Percentiles rank a stretch among this genome's conserved stretches.
Conservation (phyloP, 768 basidiomycete genomes). For the Boletus patriciae region DNA sequence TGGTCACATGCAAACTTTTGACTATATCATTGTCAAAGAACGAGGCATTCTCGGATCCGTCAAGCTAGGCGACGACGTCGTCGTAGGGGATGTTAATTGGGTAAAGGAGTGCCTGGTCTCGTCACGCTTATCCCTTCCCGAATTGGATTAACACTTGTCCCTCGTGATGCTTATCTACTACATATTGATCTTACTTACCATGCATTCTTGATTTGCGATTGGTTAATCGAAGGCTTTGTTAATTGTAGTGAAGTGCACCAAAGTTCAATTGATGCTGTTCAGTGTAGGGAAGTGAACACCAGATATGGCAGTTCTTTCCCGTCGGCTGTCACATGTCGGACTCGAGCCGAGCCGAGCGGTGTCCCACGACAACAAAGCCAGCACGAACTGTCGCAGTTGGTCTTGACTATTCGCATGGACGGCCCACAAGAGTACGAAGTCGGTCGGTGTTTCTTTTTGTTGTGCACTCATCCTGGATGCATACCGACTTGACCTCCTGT, state of each 20-base stretch:
- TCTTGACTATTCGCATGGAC: constrained; percentile 31
- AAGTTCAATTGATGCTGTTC: too few species aligned
- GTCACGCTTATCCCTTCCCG: constrained; percentile 47
- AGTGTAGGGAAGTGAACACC: background rate
- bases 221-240: background rate
- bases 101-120: constrained; percentile 77
- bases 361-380: too few species aligned
- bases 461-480: background rate
- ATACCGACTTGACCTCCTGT: constrained; percentile 1
- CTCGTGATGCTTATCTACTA: background rate
- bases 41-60: constrained; percentile 25
- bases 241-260: constrained; percentile 14
- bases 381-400: constrained; percentile 1
- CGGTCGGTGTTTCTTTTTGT: constrained; percentile 42
- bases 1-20: constrained; percentile 39
- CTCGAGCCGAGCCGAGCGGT: background rate
- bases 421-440: constrained; percentile 62
- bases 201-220: background rate
- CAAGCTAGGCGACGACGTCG: constrained; percentile 28
- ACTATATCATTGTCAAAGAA: constrained; percentile 66
- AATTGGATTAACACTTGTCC: constrained; percentile 6
- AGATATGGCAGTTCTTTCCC: constrained; percentile 23
- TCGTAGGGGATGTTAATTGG: constrained; percentile 61
- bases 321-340: background rate
- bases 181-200: constrained; percentile 5